phyloP scores from a whole-genome alignment of 1,284 basidiomycete genomes.

The Tylopilus sp. region DNA sequence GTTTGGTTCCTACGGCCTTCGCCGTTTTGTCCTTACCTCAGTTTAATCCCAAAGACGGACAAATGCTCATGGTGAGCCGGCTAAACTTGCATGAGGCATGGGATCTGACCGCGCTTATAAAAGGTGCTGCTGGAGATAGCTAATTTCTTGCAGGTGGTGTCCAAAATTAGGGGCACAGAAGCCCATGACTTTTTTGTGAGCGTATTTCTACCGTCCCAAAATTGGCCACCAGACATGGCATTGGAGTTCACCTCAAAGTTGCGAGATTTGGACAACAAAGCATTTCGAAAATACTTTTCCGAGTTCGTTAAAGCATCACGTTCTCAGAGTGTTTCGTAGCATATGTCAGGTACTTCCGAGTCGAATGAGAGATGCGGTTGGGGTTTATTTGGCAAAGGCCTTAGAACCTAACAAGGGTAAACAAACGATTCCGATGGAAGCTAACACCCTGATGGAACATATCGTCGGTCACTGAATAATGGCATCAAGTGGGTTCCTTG shows the following conservation, averaged over 20 bases:
- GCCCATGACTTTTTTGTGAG: slow-evolving; percentile 77
- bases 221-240: slow-evolving; percentile 78
- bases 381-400: slow-evolving; percentile 32
- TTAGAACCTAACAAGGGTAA: slow-evolving; percentile 35
- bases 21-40: slow-evolving; percentile 73
- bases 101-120: slow-evolving; percentile 2
- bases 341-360: slow-evolving; percentile 15
- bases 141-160: slow-evolving; percentile 77
- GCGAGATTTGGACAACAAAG: slow-evolving; percentile 74
- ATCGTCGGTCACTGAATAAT: slow-evolving; percentile 27
- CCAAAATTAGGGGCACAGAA: slow-evolving; percentile 79
- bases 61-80: slow-evolving; percentile 69
- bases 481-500: slow-evolving; percentile 40
- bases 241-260: slow-evolving; percentile 78
- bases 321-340: slow-evolving; percentile 47
- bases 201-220: slow-evolving; percentile 84
- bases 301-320: slow-evolving; percentile 77
- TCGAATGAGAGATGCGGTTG: neutral
- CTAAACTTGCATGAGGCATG: neutral
- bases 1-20: slow-evolving; percentile 81
- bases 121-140: slow-evolving; percentile 89
- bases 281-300: slow-evolving; percentile 86
- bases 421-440: slow-evolving; percentile 24
- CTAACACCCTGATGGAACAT: slow-evolving; percentile 19
- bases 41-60: slow-evolving; percentile 89